Evolutionary conservation across 1,139 yeast species (phyloP).

Genomic region (Saccharomyces hybrid): DNA sequence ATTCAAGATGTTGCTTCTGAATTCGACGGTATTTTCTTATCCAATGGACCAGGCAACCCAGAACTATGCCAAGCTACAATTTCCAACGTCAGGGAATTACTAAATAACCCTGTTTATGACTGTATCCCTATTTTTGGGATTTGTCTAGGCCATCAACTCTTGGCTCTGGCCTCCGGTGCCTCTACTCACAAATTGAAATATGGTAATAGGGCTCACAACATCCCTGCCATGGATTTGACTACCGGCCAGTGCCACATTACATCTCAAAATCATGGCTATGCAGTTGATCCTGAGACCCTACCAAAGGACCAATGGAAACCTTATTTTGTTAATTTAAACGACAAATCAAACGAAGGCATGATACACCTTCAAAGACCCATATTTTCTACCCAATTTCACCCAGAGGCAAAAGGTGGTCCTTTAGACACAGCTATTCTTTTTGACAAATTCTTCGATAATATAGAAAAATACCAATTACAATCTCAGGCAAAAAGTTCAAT

Average conservation of each 20-base stretch:
- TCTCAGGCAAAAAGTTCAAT: slow-evolving; percentile 24
- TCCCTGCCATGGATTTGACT: slow-evolving; percentile 84
- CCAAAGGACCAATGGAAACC: slow-evolving; percentile 65
- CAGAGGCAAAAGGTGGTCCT: slow-evolving; percentile 99
- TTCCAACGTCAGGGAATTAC: slow-evolving; percentile 61
- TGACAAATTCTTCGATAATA: slow-evolving; percentile 76
- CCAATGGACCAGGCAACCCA: slow-evolving; percentile 99
- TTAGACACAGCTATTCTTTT: slow-evolving; percentile 83
- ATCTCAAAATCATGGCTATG: slow-evolving; percentile 97
- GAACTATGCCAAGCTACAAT: slow-evolving; percentile 84
- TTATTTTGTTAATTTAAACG: slow-evolving; percentile 87
- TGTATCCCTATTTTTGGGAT: slow-evolving; percentile 92
- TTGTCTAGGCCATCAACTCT: slow-evolving; percentile 92
- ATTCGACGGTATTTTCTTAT: slow-evolving; percentile 89
- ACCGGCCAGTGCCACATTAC: slow-evolving; percentile 95
- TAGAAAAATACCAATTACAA: slow-evolving; percentile 46
- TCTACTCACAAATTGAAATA: slow-evolving; percentile 87
- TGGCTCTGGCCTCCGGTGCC: slow-evolving; percentile 92
- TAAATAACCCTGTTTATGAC: slow-evolving; percentile 43
- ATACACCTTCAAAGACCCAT: slow-evolving; percentile 78
- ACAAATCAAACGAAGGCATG: slow-evolving; percentile 96
- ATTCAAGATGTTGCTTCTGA: slow-evolving; percentile 83
- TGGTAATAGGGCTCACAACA: slow-evolving; percentile 98
- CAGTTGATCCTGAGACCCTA: slow-evolving; percentile 78
- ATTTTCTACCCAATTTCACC: slow-evolving; percentile 96